phyloP scores from a whole-genome alignment of 2,329 filamentous ascomycete genomes.

The Ceratocystis albifundus region DNA sequence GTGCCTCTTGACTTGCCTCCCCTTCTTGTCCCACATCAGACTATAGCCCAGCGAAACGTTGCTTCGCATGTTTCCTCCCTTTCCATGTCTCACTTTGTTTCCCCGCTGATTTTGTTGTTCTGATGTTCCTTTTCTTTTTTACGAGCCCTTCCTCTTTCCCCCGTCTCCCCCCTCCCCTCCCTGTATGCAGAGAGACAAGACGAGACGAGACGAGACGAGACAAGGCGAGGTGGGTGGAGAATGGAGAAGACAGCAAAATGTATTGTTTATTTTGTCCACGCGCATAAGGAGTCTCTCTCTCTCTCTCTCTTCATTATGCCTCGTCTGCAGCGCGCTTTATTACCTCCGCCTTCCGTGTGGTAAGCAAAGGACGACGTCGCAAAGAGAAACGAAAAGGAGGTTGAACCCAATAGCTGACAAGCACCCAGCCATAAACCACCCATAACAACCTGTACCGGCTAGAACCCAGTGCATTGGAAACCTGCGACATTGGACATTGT shows the following conservation, averaged over 20 bases:
- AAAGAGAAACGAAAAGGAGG: not conserved
- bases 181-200: too few relatives aligned
- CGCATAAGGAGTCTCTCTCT: too few relatives aligned
- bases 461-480: not conserved
- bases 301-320: too few relatives aligned
- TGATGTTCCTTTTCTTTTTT: not conserved
- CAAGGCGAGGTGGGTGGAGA: too few relatives aligned
- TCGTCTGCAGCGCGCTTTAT: too few relatives aligned
- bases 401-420: not conserved
- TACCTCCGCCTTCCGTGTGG: too few relatives aligned
- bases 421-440: not conserved
- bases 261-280: too few relatives aligned
- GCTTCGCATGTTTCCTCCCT: not conserved
- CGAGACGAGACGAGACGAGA: too few relatives aligned
- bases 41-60: not conserved
- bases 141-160: not conserved
- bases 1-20: too few relatives aligned
- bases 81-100: not conserved
- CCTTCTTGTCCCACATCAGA: not conserved
- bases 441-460: not conserved
- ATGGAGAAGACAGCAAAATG: too few relatives aligned
- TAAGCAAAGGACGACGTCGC: too few relatives aligned
- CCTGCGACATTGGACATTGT: not conserved
- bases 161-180: not conserved
- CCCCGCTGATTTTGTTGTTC: constrained; percentile 1